phyloP scores from a whole-genome alignment of 345 rosid genomes.

The Hibiscus syriacus region DNA sequence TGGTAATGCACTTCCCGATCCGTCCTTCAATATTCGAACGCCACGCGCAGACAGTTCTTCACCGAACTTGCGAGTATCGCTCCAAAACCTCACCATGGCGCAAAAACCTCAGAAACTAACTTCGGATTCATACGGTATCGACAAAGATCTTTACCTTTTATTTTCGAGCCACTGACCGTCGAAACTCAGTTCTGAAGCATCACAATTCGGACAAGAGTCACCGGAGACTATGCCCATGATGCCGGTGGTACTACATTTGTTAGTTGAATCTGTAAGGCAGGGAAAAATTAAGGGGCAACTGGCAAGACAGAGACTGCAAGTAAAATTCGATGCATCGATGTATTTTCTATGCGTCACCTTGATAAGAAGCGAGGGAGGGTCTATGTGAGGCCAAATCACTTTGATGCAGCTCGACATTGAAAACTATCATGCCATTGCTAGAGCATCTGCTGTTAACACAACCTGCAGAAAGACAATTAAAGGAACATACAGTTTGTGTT shows the following conservation, averaged over 20 bases:
- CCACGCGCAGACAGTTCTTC: constrained; percentile 41
- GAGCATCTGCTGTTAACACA: constrained; percentile 18
- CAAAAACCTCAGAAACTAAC: not conserved
- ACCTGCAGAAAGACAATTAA: constrained; percentile 16
- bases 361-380: not conserved
- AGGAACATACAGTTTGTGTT: not conserved
- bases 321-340: not conserved
- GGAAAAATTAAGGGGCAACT: not conserved
- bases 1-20: constrained; percentile 9
- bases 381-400: not conserved
- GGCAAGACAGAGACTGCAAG: not conserved
- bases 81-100: not conserved
- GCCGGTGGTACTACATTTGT: constrained; percentile 10
- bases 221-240: constrained; percentile 21
- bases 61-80: constrained; percentile 17
- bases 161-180: constrained; percentile 12
- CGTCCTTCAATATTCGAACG: constrained; percentile 16
- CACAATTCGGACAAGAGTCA: constrained; percentile 17
- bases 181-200: constrained; percentile 4
- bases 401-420: constrained; percentile 2
- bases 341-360: constrained; percentile 4
- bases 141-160: constrained; percentile 22
- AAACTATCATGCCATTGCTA: not conserved
- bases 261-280: constrained; percentile 23
- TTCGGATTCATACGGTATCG: not conserved